Base-by-base conservation (phyloP, 345 rosid species). In the Eucalyptus polybractea region DNA sequence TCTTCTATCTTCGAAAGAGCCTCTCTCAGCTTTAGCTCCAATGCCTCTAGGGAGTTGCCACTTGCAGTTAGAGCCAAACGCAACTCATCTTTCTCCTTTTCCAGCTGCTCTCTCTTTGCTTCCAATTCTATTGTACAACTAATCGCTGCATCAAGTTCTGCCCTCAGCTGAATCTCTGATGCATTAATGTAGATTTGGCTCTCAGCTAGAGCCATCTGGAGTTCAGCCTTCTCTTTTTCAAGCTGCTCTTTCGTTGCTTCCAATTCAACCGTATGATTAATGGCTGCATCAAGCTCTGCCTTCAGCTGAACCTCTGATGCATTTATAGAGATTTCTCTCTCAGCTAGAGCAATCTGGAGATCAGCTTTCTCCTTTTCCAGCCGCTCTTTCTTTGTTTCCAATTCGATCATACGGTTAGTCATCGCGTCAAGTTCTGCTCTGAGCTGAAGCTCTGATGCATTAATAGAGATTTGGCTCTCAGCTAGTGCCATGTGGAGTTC, bases 401-500 rank as follows among this genome's bases (percentile, higher is more conserved):
- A 37, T 88, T 88, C 83, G 6, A 47, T 88, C 2, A 4, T 22
- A 10, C 5, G 8, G 85, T 40, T 76, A 76, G 47, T 76, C 29
- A 76, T 11, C 9, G 5, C 29, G 1, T 76, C 85, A 76, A 76
- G 47, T 76, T 76, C 47, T 76, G 47, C 47, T 76, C 85, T 76
- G 19, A 87, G 88, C 69, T 87, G 88, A 33, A 60, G n/a, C 47
- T 42, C 89, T 54, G 89, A 90, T 87, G 88, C 89, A 76, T 91
- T 90, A 7, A 90, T 88, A 87, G 85, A 76, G 47, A 76, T 76
- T 76, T 76, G 92, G 87, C 92, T 93, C 88, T 92, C 89, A 44
- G 90, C 89, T 86, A 95, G 94, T 88, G 95, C 94, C 89, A 90
- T 92, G 90, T 94, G 95, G 89, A 97, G 92, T 90, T 96, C 92